Percentiles rank a stretch among this genome's conserved stretches.
These are phyloP conservation scores for Ogataea paradorogensis DNA, from an alignment of 805 yeast species.

Conservation along the genomic window DNA sequence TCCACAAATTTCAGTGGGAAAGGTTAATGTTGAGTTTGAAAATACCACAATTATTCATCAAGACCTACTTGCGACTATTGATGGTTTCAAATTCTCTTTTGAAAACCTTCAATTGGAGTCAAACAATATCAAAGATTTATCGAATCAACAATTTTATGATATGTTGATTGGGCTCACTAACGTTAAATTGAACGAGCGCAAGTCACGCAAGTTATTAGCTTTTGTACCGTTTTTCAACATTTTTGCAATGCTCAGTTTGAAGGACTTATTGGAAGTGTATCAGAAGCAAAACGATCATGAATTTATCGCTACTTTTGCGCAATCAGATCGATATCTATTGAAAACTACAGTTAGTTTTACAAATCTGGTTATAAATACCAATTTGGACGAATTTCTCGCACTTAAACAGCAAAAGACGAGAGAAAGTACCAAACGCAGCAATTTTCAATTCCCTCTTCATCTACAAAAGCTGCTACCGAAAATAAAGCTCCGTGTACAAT, in stretches of 20 bases:
- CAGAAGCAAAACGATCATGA: conserved; percentile 13
- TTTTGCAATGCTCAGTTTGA: conserved; percentile 8
- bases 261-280: conserved; percentile 3
- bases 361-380: conserved; percentile 15
- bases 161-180: conserved; percentile 12
- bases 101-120: conserved; percentile 5
- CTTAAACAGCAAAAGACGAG: not conserved
- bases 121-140: not conserved
- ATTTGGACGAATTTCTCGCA: conserved; percentile 16
- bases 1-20: not conserved
- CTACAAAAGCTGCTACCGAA: conserved; percentile 20
- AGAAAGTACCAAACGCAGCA: not conserved
- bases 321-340: conserved; percentile 20
- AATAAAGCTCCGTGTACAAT: conserved; percentile 25
- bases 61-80: conserved; percentile 1
- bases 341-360: conserved; percentile 23
- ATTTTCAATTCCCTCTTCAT: not conserved
- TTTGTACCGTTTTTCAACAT: conserved; percentile 20
- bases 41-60: conserved; percentile 3
- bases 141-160: conserved; percentile 9
- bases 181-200: conserved; percentile 3
- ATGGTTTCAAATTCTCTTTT: conserved; percentile 12
- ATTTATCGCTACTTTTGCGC: conserved; percentile 9
- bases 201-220: conserved; percentile 3
- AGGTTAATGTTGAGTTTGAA: conserved; percentile 11